Base-by-base conservation (phyloP, 169 alveolate species). In the Plasmodium gaboni region DNA sequence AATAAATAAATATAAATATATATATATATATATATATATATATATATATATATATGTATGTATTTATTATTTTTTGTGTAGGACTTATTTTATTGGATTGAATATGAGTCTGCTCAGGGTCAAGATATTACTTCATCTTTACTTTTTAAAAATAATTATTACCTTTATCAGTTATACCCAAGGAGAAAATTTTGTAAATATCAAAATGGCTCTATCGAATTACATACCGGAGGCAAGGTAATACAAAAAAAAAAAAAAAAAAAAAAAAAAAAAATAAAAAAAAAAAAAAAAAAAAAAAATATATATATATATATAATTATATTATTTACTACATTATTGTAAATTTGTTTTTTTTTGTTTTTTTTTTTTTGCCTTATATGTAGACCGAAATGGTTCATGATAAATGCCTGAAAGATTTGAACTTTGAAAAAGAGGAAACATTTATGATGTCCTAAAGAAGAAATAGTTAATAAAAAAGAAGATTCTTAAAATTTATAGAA, bases 61-160 rank as follows among this genome's bases (percentile, higher is more conserved):
- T 59, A 59, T n/a, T 26, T 26, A 26, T 26, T 26, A 26, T 65
- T 51, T 65, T 19, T 12, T 65, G 22, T 67, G 8, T 57, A 76
- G 89, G 89, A 76, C 61, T 42, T 76, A 24, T 76, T 76, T 68
- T 76, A 76, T 24, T 76, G 89, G 89, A 53, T 76, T 28, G 89
- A 76, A 57, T 76, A 76, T 59, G 89, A 76, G 26, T 76, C 70
- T 10, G 76, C 65, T 3, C 63, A 64, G 55, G 32, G 8, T 13
- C 55, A n/a, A 53, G 69, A 64, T 2, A 24, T 76, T 6, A 53
- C 69, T 22, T 32, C 89, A 15, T 76, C 89, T 17, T 44, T 76
- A 22, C 70, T 76, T 55, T 53, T 76, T 22, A 61, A 67, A 53
- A 61, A 42, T 28, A 46, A 72, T 19, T 76, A 76, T 44, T 46